Evolutionary conservation across 768 basidiomycete genomes (phyloP).

Genomic region (Lepiota brunneoincarnata): DNA sequence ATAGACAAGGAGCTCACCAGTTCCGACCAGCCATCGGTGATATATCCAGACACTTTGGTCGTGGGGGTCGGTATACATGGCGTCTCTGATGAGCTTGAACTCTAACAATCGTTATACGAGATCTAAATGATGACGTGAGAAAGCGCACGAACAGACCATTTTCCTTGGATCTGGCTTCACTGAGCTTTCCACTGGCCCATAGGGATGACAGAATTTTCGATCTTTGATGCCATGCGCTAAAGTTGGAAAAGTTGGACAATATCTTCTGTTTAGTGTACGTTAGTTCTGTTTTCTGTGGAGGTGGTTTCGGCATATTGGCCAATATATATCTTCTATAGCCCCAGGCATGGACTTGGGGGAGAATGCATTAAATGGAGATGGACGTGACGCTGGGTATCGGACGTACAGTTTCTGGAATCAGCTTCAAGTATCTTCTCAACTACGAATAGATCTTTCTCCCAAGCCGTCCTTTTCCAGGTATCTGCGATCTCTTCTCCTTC

Average conservation of each 20-base stretch:
- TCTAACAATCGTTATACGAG: slow-evolving; percentile 46
- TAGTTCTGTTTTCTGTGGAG: slow-evolving; percentile 66
- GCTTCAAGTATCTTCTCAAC: slow-evolving; percentile 91
- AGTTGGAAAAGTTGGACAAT: slow-evolving; percentile 92
- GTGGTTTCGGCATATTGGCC: slow-evolving; percentile 57
- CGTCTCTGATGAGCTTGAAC: slow-evolving; percentile 88
- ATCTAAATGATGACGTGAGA: neutral
- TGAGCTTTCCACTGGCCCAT: slow-evolving; percentile 57
- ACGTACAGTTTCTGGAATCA: slow-evolving; percentile 91
- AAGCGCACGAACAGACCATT: slow-evolving; percentile 50
- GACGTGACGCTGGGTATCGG: neutral
- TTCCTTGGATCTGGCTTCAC: slow-evolving; percentile 56
- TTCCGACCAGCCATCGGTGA: slow-evolving; percentile 93
- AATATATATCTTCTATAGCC: slow-evolving; percentile 88
- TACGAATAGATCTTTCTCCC: slow-evolving; percentile 83
- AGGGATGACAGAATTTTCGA: slow-evolving; percentile 72
- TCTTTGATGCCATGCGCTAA: slow-evolving; percentile 98
- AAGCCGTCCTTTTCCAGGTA: slow-evolving; percentile 77
- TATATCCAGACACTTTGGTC: slow-evolving; percentile 99
- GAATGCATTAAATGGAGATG: neutral
- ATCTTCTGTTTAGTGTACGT: slow-evolving; percentile 89
- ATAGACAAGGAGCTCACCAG: slow-evolving; percentile 42
- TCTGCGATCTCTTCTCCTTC: slow-evolving; percentile 40
- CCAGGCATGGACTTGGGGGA: slow-evolving; percentile 83
- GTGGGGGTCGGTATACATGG: slow-evolving; percentile 93